Conservation (phyloP, 768 basidiomycete genomes). For the Serpula lacrymans region DNA sequence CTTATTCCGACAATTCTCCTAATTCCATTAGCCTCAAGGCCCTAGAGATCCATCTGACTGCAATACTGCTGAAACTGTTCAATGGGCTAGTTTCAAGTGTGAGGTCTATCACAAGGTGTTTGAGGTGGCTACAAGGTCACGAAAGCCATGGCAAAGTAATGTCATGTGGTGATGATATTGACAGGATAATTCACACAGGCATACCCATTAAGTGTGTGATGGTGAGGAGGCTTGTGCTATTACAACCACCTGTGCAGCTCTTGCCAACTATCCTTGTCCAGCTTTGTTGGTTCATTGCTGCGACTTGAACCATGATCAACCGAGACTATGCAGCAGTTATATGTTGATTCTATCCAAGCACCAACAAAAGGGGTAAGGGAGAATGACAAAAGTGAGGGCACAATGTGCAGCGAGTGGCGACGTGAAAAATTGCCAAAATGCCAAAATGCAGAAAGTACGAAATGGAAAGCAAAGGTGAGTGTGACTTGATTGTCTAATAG, state of each 20-base stretch:
- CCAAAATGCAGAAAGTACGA: too few relatives aligned
- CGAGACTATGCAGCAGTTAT: constrained; percentile 15
- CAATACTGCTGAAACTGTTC: constrained; percentile 12
- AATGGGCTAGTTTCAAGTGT: constrained; percentile 25
- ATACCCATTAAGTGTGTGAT: too few relatives aligned
- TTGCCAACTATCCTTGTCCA: too few relatives aligned
- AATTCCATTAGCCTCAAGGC: constrained; percentile 24
- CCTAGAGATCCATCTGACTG: constrained; percentile 20
- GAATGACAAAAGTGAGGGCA: too few relatives aligned
- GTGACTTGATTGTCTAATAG: too few relatives aligned
- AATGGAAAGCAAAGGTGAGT: too few relatives aligned
- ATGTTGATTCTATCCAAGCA: constrained; percentile 9
- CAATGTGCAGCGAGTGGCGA: too few relatives aligned
- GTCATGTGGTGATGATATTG: constrained; percentile 17
- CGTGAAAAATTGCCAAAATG: too few relatives aligned
- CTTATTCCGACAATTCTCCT: too few relatives aligned
- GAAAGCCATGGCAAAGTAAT: constrained; percentile 21
- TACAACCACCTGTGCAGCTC: constrained; percentile 28
- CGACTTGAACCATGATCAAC: constrained; percentile 17
- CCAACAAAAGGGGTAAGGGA: too few relatives aligned
- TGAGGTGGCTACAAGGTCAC: constrained; percentile 9
- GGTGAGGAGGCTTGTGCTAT: constrained; percentile 31
- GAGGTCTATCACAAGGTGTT: constrained; percentile 28
- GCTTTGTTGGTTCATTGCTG: constrained; percentile 23
- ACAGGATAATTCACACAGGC: constrained; percentile 23